Evolutionary conservation across 108 stramenopile genomes (phyloP).

Genomic region (Cylindrotheca fusiformis): DNA sequence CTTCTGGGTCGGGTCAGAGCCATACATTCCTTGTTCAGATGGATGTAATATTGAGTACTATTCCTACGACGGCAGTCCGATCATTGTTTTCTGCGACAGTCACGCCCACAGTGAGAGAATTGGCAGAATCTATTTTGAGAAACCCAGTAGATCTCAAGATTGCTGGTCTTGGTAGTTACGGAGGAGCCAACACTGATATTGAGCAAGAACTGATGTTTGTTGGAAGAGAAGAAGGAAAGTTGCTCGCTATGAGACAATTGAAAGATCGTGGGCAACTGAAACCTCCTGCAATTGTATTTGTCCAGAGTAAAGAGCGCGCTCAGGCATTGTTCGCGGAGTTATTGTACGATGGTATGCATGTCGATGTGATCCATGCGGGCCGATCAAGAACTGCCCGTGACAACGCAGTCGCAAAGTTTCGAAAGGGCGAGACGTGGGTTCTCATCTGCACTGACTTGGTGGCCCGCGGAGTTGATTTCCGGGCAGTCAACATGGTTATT

Average conservation of each 20-base stretch:
- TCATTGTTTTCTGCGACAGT: slow-evolving; percentile 96
- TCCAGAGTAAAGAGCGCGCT: slow-evolving; percentile 95
- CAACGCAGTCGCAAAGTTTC: slow-evolving; percentile 86
- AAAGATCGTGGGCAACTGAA: slow-evolving; percentile 62
- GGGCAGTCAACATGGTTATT: slow-evolving; percentile 95
- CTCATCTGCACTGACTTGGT: slow-evolving; percentile 98
- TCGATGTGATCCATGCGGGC: slow-evolving; percentile 94
- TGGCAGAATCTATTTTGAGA: slow-evolving; percentile 88
- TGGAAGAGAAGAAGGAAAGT: slow-evolving; percentile 96
- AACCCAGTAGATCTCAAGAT: slow-evolving; percentile 88
- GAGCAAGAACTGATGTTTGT: slow-evolving; percentile 94
- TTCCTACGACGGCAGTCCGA: slow-evolving; percentile 78
- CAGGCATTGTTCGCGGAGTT: slow-evolving; percentile 93
- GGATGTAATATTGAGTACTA: slow-evolving; percentile 83
- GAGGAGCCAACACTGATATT: slow-evolving; percentile 78
- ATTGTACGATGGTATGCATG: slow-evolving; percentile 90
- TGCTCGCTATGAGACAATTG: slow-evolving; percentile 91
- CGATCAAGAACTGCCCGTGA: slow-evolving; percentile 86
- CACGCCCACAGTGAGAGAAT: slow-evolving; percentile 76
- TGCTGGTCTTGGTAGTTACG: slow-evolving; percentile 53
- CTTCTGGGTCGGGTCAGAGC: slow-evolving; percentile 70
- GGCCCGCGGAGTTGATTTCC: slow-evolving; percentile 97
- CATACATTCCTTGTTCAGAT: slow-evolving; percentile 89
- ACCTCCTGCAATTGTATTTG: slow-evolving; percentile 88
- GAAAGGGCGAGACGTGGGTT: slow-evolving; percentile 96